Evolutionary conservation across 208 protist genomes (phyloP).

Genomic region (Lotmaria passim): DNA sequence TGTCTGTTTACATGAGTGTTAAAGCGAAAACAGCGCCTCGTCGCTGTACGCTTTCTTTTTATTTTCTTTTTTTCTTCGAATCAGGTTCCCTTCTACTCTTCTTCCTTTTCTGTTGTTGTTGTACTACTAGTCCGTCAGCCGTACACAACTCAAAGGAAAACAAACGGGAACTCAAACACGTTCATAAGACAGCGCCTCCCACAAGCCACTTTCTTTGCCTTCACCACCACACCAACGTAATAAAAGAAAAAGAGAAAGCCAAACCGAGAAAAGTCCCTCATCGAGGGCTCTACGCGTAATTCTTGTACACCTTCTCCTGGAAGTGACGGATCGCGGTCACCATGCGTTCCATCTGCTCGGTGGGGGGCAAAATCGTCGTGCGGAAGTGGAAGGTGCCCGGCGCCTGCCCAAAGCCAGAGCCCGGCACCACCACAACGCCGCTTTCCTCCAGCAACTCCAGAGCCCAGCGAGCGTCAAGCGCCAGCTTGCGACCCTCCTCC

Average conservation of each 20-base stretch:
- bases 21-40: no score
- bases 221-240: background rate
- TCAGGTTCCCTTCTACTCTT: no score
- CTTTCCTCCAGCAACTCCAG: slow-evolving; percentile 95
- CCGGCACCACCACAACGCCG: slow-evolving; percentile 96
- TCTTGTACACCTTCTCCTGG: slow-evolving; percentile 44
- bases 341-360: slow-evolving; percentile 95
- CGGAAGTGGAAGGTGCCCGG: slow-evolving; percentile 98
- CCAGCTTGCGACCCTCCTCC: slow-evolving; percentile 68
- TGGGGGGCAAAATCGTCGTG: slow-evolving; percentile 98
- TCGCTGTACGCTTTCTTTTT: no score
- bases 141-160: no score
- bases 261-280: background rate
- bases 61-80: no score
- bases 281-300: background rate
- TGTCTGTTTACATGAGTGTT: no score
- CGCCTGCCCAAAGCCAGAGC: slow-evolving; percentile 96
- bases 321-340: slow-evolving; percentile 65
- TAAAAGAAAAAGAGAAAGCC: background rate
- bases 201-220: no score
- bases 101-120: no score
- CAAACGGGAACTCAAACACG: no score
- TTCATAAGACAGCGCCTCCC: no score
- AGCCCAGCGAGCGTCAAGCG: slow-evolving; percentile 96
- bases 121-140: no score